Conservation (phyloP, 2,329 filamentous ascomycete genomes). For the Cercospora sp. region DNA sequence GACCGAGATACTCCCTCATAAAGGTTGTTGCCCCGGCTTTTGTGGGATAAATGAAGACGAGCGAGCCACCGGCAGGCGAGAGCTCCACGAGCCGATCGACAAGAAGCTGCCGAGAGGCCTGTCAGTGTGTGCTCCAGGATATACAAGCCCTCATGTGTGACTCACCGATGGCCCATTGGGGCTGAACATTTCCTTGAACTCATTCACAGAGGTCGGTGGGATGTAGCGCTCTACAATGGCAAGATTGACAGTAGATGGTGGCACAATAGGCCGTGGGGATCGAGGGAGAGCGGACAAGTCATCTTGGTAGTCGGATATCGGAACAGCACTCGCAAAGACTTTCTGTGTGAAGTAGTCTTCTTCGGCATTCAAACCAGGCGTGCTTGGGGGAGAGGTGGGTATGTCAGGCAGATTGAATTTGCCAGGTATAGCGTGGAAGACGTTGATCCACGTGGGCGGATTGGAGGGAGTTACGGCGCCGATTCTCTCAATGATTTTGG, state of each 20-base stretch:
- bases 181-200: slow-evolving; percentile 61
- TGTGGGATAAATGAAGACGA: slow-evolving; percentile 65
- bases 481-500: slow-evolving; percentile 56
- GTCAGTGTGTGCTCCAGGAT: not conserved
- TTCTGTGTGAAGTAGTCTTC: slow-evolving; percentile 63
- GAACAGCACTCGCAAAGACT: slow-evolving; percentile 62
- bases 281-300: slow-evolving; percentile 52
- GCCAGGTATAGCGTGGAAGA: slow-evolving; percentile 63
- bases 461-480: slow-evolving; percentile 53
- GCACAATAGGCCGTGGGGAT: slow-evolving; percentile 59
- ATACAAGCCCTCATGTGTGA: not conserved
- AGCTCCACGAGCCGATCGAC: slow-evolving; percentile 63
- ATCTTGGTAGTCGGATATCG: slow-evolving; percentile 59
- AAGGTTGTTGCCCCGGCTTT: slow-evolving; percentile 58
- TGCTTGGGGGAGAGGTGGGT: slow-evolving; percentile 62
- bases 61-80: slow-evolving; percentile 56
- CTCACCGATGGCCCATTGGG: slow-evolving; percentile 51
- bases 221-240: slow-evolving; percentile 65
- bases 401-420: slow-evolving; percentile 63
- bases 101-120: slow-evolving; percentile 42
- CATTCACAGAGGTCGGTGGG: slow-evolving; percentile 60
- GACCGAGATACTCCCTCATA: slow-evolving; percentile 59
- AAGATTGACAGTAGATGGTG: slow-evolving; percentile 60
- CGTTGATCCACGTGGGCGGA: slow-evolving; percentile 61
- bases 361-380: slow-evolving; percentile 53